Evolutionary conservation across 169 alveolate species (phyloP).

Genomic region (Plasmodium blacklocki): DNA sequence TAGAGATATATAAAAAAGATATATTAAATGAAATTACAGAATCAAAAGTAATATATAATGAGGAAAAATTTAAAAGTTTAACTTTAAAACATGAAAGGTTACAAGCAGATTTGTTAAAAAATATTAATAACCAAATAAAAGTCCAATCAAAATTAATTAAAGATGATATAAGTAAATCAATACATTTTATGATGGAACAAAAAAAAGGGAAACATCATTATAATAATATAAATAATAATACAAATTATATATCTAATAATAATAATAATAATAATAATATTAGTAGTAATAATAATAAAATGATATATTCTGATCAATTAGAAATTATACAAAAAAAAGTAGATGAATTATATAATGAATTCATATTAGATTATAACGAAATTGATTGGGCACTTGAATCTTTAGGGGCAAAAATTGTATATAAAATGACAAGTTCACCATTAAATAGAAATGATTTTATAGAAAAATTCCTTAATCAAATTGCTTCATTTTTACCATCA

Average conservation of each 20-base stretch:
- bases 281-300: not conserved
- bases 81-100: conserved; percentile 39
- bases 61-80: conserved; percentile 51
- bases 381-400: conserved; percentile 78
- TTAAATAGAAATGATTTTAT: conserved; percentile 67
- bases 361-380: conserved; percentile 72
- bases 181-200: conserved; percentile 22
- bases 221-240: not conserved
- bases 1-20: conserved; percentile 75
- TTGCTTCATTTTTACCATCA: conserved; percentile 68
- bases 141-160: conserved; percentile 53
- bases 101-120: conserved; percentile 41
- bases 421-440: conserved; percentile 76
- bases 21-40: conserved; percentile 69
- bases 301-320: not conserved
- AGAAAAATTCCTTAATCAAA: conserved; percentile 58
- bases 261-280: not conserved
- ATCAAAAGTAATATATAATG: conserved; percentile 65
- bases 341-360: conserved; percentile 67
- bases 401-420: conserved; percentile 73
- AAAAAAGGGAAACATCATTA: conserved; percentile 20
- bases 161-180: conserved; percentile 43
- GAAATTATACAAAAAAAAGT: conserved; percentile 68
- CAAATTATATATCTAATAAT: not conserved
- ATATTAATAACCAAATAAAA: conserved; percentile 54